phyloP scores from a whole-genome alignment of 768 basidiomycete genomes.

The Rhizopogon rudus region DNA sequence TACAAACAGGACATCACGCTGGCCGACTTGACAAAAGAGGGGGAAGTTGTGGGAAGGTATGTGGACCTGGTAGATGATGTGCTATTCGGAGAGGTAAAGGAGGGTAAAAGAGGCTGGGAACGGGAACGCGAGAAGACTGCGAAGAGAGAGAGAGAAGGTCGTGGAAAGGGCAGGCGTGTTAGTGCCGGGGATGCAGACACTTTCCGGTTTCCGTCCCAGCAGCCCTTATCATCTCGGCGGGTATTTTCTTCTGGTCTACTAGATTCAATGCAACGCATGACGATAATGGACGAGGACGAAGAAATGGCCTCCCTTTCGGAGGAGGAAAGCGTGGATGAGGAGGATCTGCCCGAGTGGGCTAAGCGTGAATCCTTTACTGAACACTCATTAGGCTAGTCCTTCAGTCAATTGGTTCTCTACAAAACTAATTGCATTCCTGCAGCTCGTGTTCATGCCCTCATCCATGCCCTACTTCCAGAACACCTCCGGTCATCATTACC shows the following conservation, averaged over 20 bases:
- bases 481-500: conserved; percentile 40
- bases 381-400: conserved; percentile 53
- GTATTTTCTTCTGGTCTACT: conserved; percentile 60
- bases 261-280: conserved; percentile 44
- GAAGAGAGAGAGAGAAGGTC: conserved; percentile 37
- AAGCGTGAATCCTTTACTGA: conserved; percentile 48
- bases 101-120: conserved; percentile 44
- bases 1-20: conserved; percentile 64
- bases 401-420: conserved; percentile 1
- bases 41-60: conserved; percentile 52
- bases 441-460: conserved; percentile 65
- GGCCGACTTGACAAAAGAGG: conserved; percentile 51
- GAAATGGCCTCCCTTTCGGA: conserved; percentile 42
- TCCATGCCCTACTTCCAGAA: conserved; percentile 56
- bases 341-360: conserved; percentile 77
- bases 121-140: conserved; percentile 39
- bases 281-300: conserved; percentile 53
- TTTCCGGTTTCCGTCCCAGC: conserved; percentile 16
- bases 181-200: conserved; percentile 26
- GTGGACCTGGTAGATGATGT: conserved; percentile 78
- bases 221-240: conserved; percentile 32
- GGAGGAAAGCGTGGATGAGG: conserved; percentile 52
- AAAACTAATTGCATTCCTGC: conserved; percentile 3
- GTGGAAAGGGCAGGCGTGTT: conserved; percentile 29
- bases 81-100: conserved; percentile 59